Evolutionary conservation across 208 protist species (phyloP).

Genomic region (Vickermania ingenoplastis): DNA sequence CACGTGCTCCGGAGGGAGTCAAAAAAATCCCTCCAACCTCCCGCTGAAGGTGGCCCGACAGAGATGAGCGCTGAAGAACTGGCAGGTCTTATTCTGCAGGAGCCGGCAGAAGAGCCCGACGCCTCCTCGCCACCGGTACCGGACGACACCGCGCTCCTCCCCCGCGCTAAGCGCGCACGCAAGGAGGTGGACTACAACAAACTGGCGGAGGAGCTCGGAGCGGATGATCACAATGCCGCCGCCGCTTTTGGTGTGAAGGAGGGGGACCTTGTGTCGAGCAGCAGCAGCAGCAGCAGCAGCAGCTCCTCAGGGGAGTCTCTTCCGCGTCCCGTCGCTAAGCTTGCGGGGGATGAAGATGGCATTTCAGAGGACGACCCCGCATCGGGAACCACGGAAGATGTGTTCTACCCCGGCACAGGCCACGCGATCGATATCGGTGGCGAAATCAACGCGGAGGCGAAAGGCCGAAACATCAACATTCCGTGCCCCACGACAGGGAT

Average conservation of each 20-base stretch:
- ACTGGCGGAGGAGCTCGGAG: constrained; percentile 39
- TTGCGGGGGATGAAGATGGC: constrained; percentile 41
- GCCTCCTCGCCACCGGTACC: background rate
- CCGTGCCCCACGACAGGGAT: constrained; percentile 77
- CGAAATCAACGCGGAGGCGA: constrained; percentile 31
- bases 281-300: constrained; percentile 10
- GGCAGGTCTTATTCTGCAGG: constrained; percentile 7
- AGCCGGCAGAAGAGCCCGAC: background rate
- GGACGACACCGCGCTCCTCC: background rate
- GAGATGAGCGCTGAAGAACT: constrained; percentile 14
- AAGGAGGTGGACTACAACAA: constrained; percentile 53
- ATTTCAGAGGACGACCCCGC: constrained; percentile 37
- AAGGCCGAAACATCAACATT: constrained; percentile 92
- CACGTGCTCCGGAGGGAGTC: constrained; percentile 46
- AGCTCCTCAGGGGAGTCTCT: constrained; percentile 1
- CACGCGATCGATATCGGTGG: constrained; percentile 56
- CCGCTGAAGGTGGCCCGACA: background rate
- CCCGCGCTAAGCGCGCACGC: constrained; percentile 12
- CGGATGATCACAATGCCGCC: constrained; percentile 29
- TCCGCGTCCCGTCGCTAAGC: background rate
- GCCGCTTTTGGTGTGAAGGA: constrained; percentile 35
- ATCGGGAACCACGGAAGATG: constrained; percentile 9
- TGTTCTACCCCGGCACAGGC: constrained; percentile 92
- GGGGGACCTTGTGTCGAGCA: constrained; percentile 1
- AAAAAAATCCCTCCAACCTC: constrained; percentile 13